Evolutionary conservation across 768 basidiomycete species (phyloP), one percentile per base, ranked within the genome.

Genomic region (Naganishia onofrii): DNA sequence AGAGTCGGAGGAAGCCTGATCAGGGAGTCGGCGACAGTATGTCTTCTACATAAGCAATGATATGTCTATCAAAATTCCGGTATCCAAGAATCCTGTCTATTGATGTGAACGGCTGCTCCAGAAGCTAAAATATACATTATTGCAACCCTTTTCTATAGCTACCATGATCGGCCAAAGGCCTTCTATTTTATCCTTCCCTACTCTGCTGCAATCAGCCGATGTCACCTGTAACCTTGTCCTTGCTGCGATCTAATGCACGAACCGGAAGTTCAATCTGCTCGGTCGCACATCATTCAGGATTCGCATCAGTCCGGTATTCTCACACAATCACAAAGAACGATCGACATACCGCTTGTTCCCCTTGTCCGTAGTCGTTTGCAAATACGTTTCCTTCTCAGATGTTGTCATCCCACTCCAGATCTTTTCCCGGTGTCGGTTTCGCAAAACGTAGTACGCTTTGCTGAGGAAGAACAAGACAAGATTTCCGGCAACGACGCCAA

Each of bases 281-380:
- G 48, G 48, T 13, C n/a, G 23, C 48, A 15, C 42, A 42, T 8
- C 7, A 42, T 2, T 17, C 42, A 42, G 15, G 13, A 15, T 7
- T 15, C 13, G 42, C 42, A 42, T 42, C 42, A 42, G 42, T 42
- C 15, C 42, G 42, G 9, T 7, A 7, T 42, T 15, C 15, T 7
- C 9, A 42, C 42, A 15, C 2, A 7, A 17, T 51, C 44, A 4
- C 3, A n/a, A 26, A 13, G 4, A 23, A 6, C 4, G 7, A 21
- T 21, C 10, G 34, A 38, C 57, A 32, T 38, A 72, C 74, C 73
- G 56, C 56, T 76, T 76, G 68, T 77, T 77, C 1, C 76, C 76
- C 72, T 83, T 80, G 69, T 90, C 88, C 46, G 82, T 85, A 19
- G 88, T 88, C 8, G 83, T 87, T 66, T 84, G 82, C 0, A 88